Evolutionary conservation across 139 green algal species (phyloP).

Genomic region (Raphidocelis subcapitata): DNA sequence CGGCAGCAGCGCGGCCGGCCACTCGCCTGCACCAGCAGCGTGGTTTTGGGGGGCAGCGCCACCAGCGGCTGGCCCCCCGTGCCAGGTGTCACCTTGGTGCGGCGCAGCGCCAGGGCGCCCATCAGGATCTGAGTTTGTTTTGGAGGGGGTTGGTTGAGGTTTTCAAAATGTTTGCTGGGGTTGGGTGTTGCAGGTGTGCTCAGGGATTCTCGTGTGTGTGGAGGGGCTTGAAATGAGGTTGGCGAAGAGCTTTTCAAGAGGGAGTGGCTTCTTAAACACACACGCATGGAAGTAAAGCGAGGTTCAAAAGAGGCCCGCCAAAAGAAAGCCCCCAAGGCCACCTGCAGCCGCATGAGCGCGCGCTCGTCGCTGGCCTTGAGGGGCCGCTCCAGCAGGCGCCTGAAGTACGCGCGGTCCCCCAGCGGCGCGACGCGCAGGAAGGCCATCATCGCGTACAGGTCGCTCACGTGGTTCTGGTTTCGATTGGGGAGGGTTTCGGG

Average conservation of each 20-base stretch:
- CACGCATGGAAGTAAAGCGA: no score
- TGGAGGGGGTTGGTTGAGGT: no score
- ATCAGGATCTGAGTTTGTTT: slow-evolving; percentile 68
- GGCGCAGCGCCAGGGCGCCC: slow-evolving; percentile 46
- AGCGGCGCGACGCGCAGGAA: slow-evolving; percentile 28
- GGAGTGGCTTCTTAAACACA: no score
- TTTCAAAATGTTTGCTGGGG: no score
- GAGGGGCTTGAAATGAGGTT: no score
- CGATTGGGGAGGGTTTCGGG: not conserved
- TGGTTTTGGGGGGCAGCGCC: slow-evolving; percentile 43
- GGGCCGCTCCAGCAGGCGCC: slow-evolving; percentile 54
- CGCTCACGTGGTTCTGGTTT: slow-evolving; percentile 27
- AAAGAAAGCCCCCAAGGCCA: not conserved
- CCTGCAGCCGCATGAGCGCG: slow-evolving; percentile 53
- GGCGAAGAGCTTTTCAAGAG: no score
- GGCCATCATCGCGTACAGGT: slow-evolving; percentile 54
- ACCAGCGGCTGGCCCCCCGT: slow-evolving; percentile 49
- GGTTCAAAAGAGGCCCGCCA: no score
- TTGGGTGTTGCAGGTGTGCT: no score
- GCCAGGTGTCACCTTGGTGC: slow-evolving; percentile 47
- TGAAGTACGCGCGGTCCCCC: slow-evolving; percentile 12
- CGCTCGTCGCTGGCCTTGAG: slow-evolving; percentile 40
- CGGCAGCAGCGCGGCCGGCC: no score
- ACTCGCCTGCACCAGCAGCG: slow-evolving; percentile 40
- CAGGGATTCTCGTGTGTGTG: no score